These are phyloP conservation scores for Aspergillus cejpii DNA, from an alignment of 2,329 filamentous ascomycete species.

Conservation along the genomic window DNA sequence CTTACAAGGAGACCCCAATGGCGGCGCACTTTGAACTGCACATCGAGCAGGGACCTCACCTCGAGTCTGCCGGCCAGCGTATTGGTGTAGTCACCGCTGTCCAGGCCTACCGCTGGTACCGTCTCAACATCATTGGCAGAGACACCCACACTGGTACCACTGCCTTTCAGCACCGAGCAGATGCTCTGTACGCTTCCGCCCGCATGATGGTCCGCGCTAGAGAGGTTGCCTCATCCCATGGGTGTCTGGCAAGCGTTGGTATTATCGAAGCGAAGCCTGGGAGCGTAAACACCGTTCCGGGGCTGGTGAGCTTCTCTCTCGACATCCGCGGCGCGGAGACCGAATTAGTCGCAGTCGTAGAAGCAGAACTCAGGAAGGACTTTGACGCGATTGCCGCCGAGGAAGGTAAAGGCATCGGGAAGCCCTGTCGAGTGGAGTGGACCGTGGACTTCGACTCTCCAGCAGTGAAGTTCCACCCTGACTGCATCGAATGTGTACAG, in stretches of 20 bases:
- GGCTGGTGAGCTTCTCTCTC: conserved; percentile 59
- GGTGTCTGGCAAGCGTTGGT: conserved; percentile 62
- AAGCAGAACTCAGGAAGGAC: conserved; percentile 50
- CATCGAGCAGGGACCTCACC: conserved; percentile 74
- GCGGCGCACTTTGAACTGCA: conserved; percentile 77
- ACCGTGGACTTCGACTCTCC: conserved; percentile 54
- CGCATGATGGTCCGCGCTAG: conserved; percentile 63
- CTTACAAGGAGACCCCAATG: conserved; percentile 56
- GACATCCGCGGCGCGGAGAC: conserved; percentile 59
- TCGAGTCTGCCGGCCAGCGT: conserved; percentile 58
- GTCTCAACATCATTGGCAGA: conserved; percentile 57
- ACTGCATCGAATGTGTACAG: conserved; percentile 61
- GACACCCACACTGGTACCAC: conserved; percentile 73
- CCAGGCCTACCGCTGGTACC: conserved; percentile 70
- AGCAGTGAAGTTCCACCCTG: conserved; percentile 58
- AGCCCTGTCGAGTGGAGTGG: conserved; percentile 53
- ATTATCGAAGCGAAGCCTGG: conserved; percentile 61
- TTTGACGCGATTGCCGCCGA: conserved; percentile 56
- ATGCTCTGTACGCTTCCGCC: conserved; percentile 61
- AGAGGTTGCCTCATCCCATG: conserved; percentile 53
- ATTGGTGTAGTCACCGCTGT: conserved; percentile 66
- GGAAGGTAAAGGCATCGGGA: conserved; percentile 47
- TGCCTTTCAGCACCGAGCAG: conserved; percentile 57
- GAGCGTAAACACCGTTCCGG: conserved; percentile 67
- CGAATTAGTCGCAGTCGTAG: conserved; percentile 51